Conservation (phyloP, 1,284 basidiomycete species). For the Inonotus obliquus region DNA sequence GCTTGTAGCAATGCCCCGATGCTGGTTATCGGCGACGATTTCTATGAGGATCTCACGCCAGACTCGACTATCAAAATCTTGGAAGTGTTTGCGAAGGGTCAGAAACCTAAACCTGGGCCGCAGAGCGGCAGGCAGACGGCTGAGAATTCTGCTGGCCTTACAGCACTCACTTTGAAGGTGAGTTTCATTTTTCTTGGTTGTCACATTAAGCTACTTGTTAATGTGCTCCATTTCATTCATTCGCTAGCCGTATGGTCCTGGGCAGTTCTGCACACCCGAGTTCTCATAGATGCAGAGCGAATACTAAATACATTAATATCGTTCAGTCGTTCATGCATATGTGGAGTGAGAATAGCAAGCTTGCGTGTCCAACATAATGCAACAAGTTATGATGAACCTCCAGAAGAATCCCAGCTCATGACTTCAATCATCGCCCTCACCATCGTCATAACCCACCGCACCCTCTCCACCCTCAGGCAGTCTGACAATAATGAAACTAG, state of each 20-base stretch:
- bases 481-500: constrained; percentile 71
- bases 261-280: constrained; percentile 84
- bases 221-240: constrained; percentile 17
- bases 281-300: constrained; percentile 56
- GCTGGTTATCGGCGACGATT: constrained; percentile 96
- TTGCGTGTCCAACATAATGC: too few relatives aligned
- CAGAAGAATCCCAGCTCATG: background rate
- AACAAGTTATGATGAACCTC: background rate
- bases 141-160: constrained; percentile 88
- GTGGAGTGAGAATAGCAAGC: background rate
- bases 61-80: constrained; percentile 86
- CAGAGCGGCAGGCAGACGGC: constrained; percentile 83
- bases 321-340: background rate
- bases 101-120: constrained; percentile 89
- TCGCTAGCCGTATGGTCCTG: constrained; percentile 86
- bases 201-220: background rate
- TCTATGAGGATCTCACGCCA: constrained; percentile 97
- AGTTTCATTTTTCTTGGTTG: background rate
- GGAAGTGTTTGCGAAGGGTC: constrained; percentile 80
- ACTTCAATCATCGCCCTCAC: constrained; percentile 67
- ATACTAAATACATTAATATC: constrained; percentile 7
- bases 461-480: constrained; percentile 76
- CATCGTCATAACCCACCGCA: constrained; percentile 61
- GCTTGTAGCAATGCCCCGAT: constrained; percentile 99
- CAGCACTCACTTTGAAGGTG: constrained; percentile 80